Conservation (phyloP, 306 rosid genomes). For the Dryas octopetala region DNA sequence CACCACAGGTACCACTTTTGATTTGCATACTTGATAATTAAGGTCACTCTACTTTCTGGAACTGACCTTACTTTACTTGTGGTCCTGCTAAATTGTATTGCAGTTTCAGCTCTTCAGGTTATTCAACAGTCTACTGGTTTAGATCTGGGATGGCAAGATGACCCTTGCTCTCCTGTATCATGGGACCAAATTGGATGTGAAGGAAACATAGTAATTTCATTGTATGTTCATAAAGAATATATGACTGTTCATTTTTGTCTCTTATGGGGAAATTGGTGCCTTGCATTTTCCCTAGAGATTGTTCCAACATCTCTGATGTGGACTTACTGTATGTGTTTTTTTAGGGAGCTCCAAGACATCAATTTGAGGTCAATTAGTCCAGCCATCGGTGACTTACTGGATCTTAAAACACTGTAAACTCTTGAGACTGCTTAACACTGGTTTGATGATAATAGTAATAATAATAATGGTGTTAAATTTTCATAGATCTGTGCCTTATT, state of each 20-base stretch:
- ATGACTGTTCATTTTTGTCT: background rate
- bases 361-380: slow-evolving; percentile 82
- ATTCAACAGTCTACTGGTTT: slow-evolving; percentile 78
- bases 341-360: slow-evolving; percentile 72
- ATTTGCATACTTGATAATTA: slow-evolving; percentile 1
- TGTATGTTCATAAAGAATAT: slow-evolving; percentile 42
- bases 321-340: background rate
- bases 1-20: slow-evolving; percentile 63
- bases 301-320: background rate
- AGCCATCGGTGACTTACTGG: slow-evolving; percentile 81
- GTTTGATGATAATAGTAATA: background rate
- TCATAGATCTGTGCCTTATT: background rate
- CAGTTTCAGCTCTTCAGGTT: slow-evolving; percentile 89
- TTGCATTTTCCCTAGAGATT: background rate
- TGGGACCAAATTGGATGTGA: slow-evolving; percentile 81
- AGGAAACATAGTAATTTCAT: slow-evolving; percentile 71
- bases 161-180: slow-evolving; percentile 80
- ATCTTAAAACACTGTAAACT: slow-evolving; percentile 80
- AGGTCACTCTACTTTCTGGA: background rate
- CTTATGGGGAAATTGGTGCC: background rate
- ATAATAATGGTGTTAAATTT: background rate
- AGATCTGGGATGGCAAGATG: slow-evolving; percentile 92
- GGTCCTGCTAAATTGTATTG: slow-evolving; percentile 26
- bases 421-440: slow-evolving; percentile 7
- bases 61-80: slow-evolving; percentile 22